Evolutionary conservation across 352 stramenopile species (phyloP).

Genomic region (Phytophthora sp.): DNA sequence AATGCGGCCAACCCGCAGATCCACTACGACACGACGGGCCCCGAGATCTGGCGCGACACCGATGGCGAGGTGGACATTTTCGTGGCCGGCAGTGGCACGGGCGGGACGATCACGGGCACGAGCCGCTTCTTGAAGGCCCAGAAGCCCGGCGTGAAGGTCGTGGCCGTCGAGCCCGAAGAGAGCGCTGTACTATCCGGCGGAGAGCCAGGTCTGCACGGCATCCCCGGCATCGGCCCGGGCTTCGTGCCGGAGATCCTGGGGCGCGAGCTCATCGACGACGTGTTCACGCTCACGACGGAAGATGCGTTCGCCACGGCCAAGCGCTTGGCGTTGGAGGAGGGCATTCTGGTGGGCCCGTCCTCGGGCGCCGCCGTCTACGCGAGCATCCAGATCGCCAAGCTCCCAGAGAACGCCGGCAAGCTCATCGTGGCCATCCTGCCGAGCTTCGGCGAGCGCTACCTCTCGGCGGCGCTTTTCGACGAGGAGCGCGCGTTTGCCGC

Average conservation of each 20-base stretch:
- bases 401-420: slow-evolving; percentile 80
- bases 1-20: slow-evolving; percentile 96
- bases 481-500: slow-evolving; percentile 63
- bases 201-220: slow-evolving; percentile 74
- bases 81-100: slow-evolving; percentile 85
- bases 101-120: slow-evolving; percentile 87
- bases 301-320: slow-evolving; percentile 79
- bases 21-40: slow-evolving; percentile 88
- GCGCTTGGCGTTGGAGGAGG: slow-evolving; percentile 68
- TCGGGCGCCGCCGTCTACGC: slow-evolving; percentile 75
- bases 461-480: slow-evolving; percentile 71
- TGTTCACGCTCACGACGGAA: slow-evolving; percentile 72
- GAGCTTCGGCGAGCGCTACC: slow-evolving; percentile 84
- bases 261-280: slow-evolving; percentile 79
- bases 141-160: slow-evolving; percentile 82
- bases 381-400: slow-evolving; percentile 67
- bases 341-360: slow-evolving; percentile 77
- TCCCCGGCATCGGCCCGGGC: slow-evolving; percentile 71
- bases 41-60: slow-evolving; percentile 89
- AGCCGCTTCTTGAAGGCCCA: slow-evolving; percentile 88
- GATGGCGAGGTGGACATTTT: slow-evolving; percentile 88
- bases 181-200: slow-evolving; percentile 71
- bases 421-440: slow-evolving; percentile 86
- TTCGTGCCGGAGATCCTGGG: slow-evolving; percentile 77
- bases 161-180: slow-evolving; percentile 79